Evolutionary conservation across 2,329 filamentous ascomycete genomes (phyloP), one percentile per base, ranked within the genome.

Genomic region (Aspergillus puulaauensis): DNA sequence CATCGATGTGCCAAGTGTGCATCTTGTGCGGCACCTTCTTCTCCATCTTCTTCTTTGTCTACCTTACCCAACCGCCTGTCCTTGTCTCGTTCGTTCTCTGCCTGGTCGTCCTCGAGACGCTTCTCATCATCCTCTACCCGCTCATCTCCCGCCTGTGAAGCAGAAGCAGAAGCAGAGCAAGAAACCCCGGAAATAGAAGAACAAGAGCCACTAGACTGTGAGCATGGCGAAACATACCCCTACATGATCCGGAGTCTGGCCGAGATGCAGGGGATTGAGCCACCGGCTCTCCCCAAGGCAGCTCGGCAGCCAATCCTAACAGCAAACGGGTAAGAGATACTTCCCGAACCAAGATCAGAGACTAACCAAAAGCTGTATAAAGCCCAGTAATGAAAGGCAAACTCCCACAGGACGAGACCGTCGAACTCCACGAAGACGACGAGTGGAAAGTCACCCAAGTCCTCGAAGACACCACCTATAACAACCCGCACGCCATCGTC

Each of bases 391-490:
- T 23, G 39, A 57, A 57, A 31, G 54, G 37, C n/a, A 57, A 47
- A 52, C 51, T 39, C 27, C 54, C 24, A 17, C 12, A 19, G 2
- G 8, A 35, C 21, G 6, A 14, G 17, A 5, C 24, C 23, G 19
- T 53, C 14, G 55, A 43, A 15, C 55, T 57, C 3, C 12, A 39
- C 11, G 48, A 52, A 31, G 24, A 50, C 8, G 6, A 19, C 11
- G 39, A 54, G 21, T 54, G 51, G 58, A 27, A 57, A 15, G 46
- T 60, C 9, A 47, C 39, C 6, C 45, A 51, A 14, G 37, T 60
- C 44, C 33, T 60, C 14, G 54, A 60, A 19, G 58, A 60, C 35
- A 19, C 44, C 11, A 23, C 47, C 2, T 44, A 57, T 27, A 24
- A 35, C 3, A 6, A 27, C 9, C 46, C 54, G 1, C 54, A 60